A percentile compares a stretch with the other conserved stretches of the same genome.
These are phyloP conservation scores for Solanum acaule DNA, from an alignment of 257 asterid species.

Conservation along the genomic window DNA sequence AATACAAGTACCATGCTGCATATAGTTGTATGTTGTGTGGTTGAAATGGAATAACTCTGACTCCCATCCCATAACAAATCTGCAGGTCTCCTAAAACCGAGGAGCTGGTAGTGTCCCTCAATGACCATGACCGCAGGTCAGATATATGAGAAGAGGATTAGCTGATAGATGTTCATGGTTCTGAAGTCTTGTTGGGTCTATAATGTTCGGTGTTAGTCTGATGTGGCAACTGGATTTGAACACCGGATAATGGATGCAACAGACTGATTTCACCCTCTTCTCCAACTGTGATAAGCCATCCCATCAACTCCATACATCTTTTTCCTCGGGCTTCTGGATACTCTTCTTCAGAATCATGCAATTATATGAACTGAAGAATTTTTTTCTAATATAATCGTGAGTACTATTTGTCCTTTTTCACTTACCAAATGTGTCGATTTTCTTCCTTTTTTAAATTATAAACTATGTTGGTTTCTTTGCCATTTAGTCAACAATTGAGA, in stretches of 20 bases:
- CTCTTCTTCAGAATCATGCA: background rate
- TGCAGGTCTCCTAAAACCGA: background rate
- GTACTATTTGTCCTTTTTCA: background rate
- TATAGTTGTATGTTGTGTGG: background rate
- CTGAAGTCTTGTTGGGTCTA: background rate
- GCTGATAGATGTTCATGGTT: background rate
- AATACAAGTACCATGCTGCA: background rate
- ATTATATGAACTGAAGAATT: background rate
- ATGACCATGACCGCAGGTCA: background rate
- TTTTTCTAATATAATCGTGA: background rate
- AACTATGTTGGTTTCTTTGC: background rate
- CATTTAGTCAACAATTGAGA: background rate
- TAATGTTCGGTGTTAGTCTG: background rate
- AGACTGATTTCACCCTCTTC: background rate
- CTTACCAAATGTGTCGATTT: background rate
- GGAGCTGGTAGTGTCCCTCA: background rate
- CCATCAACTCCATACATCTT: background rate
- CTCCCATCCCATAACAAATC: background rate
- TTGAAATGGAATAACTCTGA: background rate
- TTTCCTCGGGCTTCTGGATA: background rate
- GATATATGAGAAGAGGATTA: background rate
- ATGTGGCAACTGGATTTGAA: background rate
- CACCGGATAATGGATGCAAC: background rate
- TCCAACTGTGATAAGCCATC: background rate
- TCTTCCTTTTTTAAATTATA: background rate